Percentiles rank a stretch among this genome's conserved stretches.
Conservation (phyloP, 371 early-diverging fungal species). For the Sporodiniella umbellata region DNA sequence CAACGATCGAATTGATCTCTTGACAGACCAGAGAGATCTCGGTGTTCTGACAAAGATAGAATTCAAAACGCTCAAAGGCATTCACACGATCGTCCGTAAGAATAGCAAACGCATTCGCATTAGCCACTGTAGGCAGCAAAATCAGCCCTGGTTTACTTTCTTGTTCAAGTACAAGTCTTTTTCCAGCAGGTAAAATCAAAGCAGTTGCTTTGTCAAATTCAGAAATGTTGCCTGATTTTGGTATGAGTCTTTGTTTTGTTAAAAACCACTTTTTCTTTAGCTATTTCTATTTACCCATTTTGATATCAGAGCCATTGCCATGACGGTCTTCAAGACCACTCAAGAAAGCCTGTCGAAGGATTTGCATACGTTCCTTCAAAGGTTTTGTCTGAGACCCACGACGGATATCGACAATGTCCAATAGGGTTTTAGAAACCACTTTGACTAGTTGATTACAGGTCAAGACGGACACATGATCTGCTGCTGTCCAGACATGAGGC, state of each 20-base stretch:
- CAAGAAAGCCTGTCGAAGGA: constrained; percentile 59
- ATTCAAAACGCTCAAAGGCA: constrained; percentile 29
- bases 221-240: too few species aligned
- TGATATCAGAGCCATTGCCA: constrained; percentile 34
- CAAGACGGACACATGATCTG: constrained; percentile 86
- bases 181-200: constrained; percentile 21
- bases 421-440: constrained; percentile 54
- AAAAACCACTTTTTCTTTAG: too few species aligned
- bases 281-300: constrained; percentile 31
- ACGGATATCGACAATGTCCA: constrained; percentile 68
- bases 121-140: constrained; percentile 34
- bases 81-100: constrained; percentile 43
- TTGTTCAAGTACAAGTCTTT: constrained; percentile 17
- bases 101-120: constrained; percentile 43
- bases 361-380: constrained; percentile 57
- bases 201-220: constrained; percentile 4
- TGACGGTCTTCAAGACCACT: constrained; percentile 56
- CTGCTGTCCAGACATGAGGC: constrained; percentile 84
- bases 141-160: constrained; percentile 9
- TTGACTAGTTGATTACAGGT: constrained; percentile 91
- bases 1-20: constrained; percentile 21
- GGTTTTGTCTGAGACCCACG: constrained; percentile 65
- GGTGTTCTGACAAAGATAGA: constrained; percentile 43
- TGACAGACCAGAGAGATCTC: constrained; percentile 19
- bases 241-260: too few species aligned